phyloP scores from a whole-genome alignment of 164 flowering plant genomes.

The Stephania cephalantha region DNA sequence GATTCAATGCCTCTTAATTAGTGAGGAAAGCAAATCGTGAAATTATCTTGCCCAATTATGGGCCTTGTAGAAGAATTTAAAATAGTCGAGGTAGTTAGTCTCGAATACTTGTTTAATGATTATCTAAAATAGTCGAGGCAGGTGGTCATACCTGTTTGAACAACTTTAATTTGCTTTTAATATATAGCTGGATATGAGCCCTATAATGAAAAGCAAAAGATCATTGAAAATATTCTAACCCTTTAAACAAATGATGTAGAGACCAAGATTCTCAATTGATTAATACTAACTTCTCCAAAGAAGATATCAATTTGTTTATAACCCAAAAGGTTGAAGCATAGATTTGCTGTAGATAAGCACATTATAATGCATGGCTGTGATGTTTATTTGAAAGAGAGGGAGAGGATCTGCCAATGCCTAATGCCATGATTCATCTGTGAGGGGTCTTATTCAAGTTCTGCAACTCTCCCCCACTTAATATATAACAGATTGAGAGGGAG shows the following conservation, averaged over 20 bases:
- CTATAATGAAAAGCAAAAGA: background rate
- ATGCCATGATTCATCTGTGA: conserved; percentile 18
- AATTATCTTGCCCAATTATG: background rate
- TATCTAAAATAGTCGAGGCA: background rate
- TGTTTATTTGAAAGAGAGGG: background rate
- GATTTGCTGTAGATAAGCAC: background rate
- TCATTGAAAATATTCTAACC: background rate
- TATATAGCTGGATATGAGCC: background rate
- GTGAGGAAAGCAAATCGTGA: background rate
- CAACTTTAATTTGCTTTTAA: background rate
- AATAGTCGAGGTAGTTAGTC: too few species aligned
- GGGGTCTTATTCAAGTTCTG: conserved; percentile 9
- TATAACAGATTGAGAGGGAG: conserved; percentile 21
- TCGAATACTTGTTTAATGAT: too few species aligned
- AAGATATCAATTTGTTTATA: background rate
- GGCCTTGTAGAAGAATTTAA: background rate
- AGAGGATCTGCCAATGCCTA: background rate
- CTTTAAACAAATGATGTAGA: background rate
- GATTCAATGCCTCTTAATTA: too few species aligned
- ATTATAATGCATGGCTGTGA: background rate
- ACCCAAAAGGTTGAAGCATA: background rate
- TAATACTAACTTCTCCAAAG: background rate
- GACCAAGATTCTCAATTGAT: conserved; percentile 4
- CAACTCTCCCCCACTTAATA: background rate
- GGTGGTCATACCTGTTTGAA: background rate